phyloP scores from a whole-genome alignment of 2,329 filamentous ascomycete genomes.

The Pleoardoris graminearum region DNA sequence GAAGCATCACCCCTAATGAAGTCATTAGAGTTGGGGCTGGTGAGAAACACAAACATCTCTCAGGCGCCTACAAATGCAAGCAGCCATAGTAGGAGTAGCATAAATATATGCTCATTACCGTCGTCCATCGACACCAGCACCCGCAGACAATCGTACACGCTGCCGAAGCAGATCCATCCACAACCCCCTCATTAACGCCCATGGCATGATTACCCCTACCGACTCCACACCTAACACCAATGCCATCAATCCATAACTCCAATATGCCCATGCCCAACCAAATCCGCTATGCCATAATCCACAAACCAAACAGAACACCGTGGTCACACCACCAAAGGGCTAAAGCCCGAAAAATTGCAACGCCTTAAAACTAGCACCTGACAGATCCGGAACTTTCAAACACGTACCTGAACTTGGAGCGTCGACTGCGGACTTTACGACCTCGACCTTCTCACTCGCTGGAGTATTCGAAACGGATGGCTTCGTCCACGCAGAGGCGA shows the following conservation, averaged over 20 bases:
- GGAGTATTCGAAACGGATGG: not conserved
- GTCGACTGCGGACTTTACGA: not conserved
- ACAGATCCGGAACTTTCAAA: not conserved
- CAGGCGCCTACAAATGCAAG: no score
- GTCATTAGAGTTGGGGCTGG: no score
- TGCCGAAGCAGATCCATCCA: not conserved
- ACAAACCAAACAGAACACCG: not conserved
- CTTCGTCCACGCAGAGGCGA: not conserved
- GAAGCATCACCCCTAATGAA: no score
- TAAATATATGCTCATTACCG: not conserved
- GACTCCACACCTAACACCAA: no score
- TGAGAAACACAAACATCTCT: no score
- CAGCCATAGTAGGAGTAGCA: not conserved
- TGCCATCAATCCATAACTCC: not conserved
- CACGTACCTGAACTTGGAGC: not conserved
- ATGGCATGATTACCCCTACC: not conserved
- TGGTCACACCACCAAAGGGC: not conserved
- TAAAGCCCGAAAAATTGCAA: not conserved
- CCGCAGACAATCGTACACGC: not conserved
- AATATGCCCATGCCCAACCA: not conserved
- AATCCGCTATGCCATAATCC: not conserved
- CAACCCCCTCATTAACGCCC: not conserved
- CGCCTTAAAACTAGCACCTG: not conserved
- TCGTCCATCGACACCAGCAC: not conserved
- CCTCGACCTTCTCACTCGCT: not conserved